Base-by-base conservation (phyloP, 768 basidiomycete species). In the Royoungia palumana region DNA sequence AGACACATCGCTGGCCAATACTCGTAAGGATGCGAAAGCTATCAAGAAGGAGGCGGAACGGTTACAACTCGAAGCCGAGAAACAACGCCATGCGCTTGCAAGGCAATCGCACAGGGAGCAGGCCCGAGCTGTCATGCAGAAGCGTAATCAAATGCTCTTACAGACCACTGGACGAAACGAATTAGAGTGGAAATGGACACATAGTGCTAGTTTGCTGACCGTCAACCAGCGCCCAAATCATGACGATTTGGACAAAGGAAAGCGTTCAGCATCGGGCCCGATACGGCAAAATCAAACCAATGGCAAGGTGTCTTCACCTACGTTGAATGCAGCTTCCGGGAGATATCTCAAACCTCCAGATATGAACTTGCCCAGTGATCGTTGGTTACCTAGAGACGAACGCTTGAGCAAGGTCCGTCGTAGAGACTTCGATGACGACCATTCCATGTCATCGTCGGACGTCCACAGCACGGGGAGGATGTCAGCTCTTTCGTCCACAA, bases 61-160 rank as follows among this genome's bases (percentile, higher is more conserved):
- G 34, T 66, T 87, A 43, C 81, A 82, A 48, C 80, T 78, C 50
- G 91, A 94, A 67, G 87, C 88, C 17, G 90, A 94, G 74, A 81
- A 85, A 60, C 87, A 89, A 57, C 83, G 86, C 53, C 88, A 91
- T 54, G 82, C 82, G 47, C 75, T 88, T 53, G 81, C 78, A 16
- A 81, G 85, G 65, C 82, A 81, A 59, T 83, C 74, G 62, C 83
- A 89, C 53, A 81, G 83, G 58, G 94, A 96, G 60, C 87, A 93
- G 67, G 89, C 93, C 16, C 81, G 93, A 46, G 91, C 90, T 37
- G 93, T 95, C 68, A 87, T 94, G 83, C 80, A 85, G 61, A 95
- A 94, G 73, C 86, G 90, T 55, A 84, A 80, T 51, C 82, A 85
- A 56, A 76, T 91, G 68, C 73, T 88, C 59, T 80, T 80, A 62